Conservation (phyloP, 441 rosid genomes). For the Daphne laureola region DNA sequence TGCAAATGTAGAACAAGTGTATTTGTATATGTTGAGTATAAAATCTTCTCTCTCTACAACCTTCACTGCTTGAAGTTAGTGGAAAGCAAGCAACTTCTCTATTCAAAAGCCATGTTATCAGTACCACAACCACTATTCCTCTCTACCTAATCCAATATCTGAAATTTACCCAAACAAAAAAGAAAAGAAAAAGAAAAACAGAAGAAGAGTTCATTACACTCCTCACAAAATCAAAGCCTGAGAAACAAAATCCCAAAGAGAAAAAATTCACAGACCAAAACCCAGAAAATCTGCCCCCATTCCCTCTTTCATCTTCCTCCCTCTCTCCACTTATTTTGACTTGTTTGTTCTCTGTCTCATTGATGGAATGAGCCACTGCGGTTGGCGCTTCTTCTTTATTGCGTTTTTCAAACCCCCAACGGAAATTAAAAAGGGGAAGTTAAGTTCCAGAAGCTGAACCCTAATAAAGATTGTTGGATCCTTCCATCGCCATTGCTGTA, state of each 20-base stretch:
- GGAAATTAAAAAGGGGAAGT: no score
- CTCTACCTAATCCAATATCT: conserved; percentile 35
- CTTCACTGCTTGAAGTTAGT: conserved; percentile 29
- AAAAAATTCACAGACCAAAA: no score
- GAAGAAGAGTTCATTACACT: conserved; percentile 2
- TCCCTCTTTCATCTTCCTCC: no score
- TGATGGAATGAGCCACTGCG: conserved; percentile 10
- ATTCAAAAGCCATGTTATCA: conserved; percentile 19
- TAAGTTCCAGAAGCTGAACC: neutral
- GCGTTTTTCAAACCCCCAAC: conserved; percentile 7
- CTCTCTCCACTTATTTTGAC: no score
- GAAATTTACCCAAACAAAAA: neutral
- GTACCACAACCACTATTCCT: conserved; percentile 29
- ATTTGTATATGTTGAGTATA: no score
- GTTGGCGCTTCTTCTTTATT: conserved; percentile 29
- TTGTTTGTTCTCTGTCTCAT: no score
- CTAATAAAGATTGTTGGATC: conserved; percentile 1
- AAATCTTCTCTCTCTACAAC: conserved; percentile 15
- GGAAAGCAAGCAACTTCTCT: conserved; percentile 43
- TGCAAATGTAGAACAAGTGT: no score
- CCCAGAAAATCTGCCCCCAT: no score
- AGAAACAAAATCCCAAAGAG: no score
- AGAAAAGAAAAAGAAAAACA: conserved; percentile 15
- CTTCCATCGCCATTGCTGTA: conserved; percentile 10
- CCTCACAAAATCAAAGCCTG: no score